Evolutionary conservation across 805 yeast genomes (phyloP).

Genomic region (Kuraishia floccosa): DNA sequence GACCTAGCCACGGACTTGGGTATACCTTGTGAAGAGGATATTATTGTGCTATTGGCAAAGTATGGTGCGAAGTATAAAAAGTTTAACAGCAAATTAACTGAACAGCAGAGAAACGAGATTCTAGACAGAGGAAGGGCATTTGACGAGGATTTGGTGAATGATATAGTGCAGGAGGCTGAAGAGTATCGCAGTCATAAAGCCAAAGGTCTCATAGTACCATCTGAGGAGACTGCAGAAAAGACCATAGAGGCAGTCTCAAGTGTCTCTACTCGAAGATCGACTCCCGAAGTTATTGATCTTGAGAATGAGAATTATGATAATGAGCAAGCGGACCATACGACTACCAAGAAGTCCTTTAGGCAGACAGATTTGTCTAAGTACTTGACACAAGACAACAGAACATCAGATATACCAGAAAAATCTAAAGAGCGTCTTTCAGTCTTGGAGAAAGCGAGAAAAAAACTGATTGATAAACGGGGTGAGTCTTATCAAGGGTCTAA

Average conservation of each 20-base stretch:
- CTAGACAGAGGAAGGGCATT: constrained; percentile 48
- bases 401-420: constrained; percentile 12
- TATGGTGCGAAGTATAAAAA: constrained; percentile 57
- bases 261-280: background rate
- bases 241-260: background rate
- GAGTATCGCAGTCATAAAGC: constrained; percentile 9
- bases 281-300: background rate
- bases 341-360: background rate
- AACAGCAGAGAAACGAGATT: constrained; percentile 54
- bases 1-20: constrained; percentile 49
- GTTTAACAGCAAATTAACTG: constrained; percentile 59
- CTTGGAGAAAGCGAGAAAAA: constrained; percentile 25
- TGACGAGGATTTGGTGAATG: constrained; percentile 42
- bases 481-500: background rate
- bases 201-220: background rate
- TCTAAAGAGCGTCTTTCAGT: constrained; percentile 17
- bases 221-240: too few relatives aligned
- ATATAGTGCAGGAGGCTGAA: constrained; percentile 31
- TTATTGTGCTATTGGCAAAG: constrained; percentile 46
- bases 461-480: constrained; percentile 6
- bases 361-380: background rate
- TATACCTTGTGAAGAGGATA: constrained; percentile 36
- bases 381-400: too few relatives aligned
- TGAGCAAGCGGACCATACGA: background rate
- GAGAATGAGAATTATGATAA: background rate